Evolutionary conservation across 2,329 filamentous ascomycete genomes (phyloP), one percentile per base, ranked within the genome.

Genomic region (Colletotrichum truncatum): DNA sequence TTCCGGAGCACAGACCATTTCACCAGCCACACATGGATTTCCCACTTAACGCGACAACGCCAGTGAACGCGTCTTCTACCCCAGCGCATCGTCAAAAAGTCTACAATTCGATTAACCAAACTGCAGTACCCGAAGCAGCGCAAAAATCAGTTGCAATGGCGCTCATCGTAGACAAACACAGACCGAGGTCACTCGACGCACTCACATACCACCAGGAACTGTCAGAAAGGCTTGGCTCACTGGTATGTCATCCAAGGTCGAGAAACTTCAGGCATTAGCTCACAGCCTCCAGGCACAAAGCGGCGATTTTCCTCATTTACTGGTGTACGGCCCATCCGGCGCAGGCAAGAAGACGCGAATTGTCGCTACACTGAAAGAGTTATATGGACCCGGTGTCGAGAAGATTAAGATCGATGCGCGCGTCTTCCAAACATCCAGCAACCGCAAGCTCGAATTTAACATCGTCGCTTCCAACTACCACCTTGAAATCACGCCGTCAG

Each of bases 331-430:
- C 0, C 96, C 96, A 1, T 98, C 95, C 0, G 96, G 96, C 32
- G 96, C 96, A 5, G 96, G 96, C 70, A 99, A 99, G 80, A 99
- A 99, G 81, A 99, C 96, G 1, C 91, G 96, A 43, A 97, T 98
- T 70, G 93, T 98, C 16, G 94, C 96, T 14, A 98, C 95, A 0
- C 83, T 99, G 4, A 97, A 97, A 77, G 95, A 98, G 75, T 86
- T 99, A 7, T 99, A 96, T 78, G 96, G 96, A 0, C 91, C 95
- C 0, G 95, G 96, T 43, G 96, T 97, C n/a, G 97, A 99, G 76
- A 98, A 98, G 85, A 99, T 99, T 85, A 98, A 98, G 83, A 98
- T 99, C 80, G 96, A 99, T 76, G 93, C 94, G 11, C 92, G 96
- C 69, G 92, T 98, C 64, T 99, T 99, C 82, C 94, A 97, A 80